Percentiles rank a stretch among this genome's conserved stretches.
phyloP scores from a whole-genome alignment of 148 eudicot species.

The Gaultheria prostrata region DNA sequence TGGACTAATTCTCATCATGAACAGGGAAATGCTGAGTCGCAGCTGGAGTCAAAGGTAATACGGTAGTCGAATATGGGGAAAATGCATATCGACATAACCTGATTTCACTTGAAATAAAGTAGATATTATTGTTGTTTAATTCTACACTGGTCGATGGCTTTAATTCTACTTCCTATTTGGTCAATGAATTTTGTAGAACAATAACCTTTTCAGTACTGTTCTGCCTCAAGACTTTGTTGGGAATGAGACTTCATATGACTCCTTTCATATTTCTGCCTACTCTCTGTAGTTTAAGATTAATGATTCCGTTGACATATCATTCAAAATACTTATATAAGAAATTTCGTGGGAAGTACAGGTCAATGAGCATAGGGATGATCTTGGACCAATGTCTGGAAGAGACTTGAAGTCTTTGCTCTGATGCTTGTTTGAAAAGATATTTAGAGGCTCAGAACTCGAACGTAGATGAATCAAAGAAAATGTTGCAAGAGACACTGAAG shows the following conservation, averaged over 20 bases:
- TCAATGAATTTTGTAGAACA: background rate
- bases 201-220: background rate
- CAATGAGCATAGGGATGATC: conserved; percentile 51
- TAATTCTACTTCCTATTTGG: background rate
- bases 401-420: conserved; percentile 42
- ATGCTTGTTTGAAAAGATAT: conserved; percentile 63
- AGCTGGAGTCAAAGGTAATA: conserved; percentile 32
- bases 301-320: background rate
- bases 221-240: background rate
- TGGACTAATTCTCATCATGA: conserved; percentile 25
- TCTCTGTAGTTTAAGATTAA: background rate
- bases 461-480: conserved; percentile 63
- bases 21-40: conserved; percentile 22
- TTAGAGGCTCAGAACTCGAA: conserved; percentile 66
- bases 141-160: background rate
- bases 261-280: background rate
- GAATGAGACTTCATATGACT: background rate
- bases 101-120: background rate
- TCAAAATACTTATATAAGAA: background rate
- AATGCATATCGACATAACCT: background rate
- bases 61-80: background rate
- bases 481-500: conserved; percentile 58
- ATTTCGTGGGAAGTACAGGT: conserved; percentile 25
- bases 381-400: conserved; percentile 57
- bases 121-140: background rate